A percentile compares a stretch with the other conserved stretches of the same genome.
phyloP scores from a whole-genome alignment of 192 early-diverging fungal genomes.

The Thamnidium elegans region DNA sequence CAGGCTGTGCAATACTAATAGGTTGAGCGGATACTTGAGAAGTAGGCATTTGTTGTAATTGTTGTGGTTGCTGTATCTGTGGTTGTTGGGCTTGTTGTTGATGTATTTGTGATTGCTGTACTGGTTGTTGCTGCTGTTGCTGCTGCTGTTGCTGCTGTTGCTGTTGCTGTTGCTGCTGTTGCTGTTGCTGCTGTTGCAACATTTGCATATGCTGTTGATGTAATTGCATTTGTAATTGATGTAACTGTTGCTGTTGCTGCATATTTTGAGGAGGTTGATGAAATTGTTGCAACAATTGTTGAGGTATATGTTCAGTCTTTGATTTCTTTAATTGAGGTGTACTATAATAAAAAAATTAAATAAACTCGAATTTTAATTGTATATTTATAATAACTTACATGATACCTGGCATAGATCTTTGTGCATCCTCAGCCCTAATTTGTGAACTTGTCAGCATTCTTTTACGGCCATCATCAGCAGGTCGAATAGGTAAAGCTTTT shows the following conservation, averaged over 20 bases:
- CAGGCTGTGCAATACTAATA: not conserved
- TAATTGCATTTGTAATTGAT: slow-evolving; percentile 2
- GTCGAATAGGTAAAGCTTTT: not conserved
- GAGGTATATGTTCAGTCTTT: slow-evolving; percentile 26
- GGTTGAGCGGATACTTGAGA: not conserved
- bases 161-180: not conserved
- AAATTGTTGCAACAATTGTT: not conserved
- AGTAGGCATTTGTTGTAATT: not conserved
- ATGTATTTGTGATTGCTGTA: not conserved
- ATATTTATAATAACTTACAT: too few species aligned
- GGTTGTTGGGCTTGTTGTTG: slow-evolving; percentile 13
- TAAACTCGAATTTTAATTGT: too few species aligned
- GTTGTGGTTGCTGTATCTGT: not conserved
- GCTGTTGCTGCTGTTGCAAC: slow-evolving; percentile 17
- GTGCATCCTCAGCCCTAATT: slow-evolving; percentile 17
- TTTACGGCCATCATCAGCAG: not conserved
- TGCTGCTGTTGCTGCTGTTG: not conserved
- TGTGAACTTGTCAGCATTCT: slow-evolving; percentile 13
- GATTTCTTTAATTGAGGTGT: slow-evolving; percentile 15
- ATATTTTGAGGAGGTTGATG: slow-evolving; percentile 9
- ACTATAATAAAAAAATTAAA: not conserved
- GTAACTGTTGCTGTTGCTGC: not conserved
- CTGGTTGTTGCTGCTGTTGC: not conserved
- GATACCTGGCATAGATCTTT: slow-evolving; percentile 10
- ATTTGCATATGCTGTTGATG: not conserved